Evolutionary conservation across 1,284 basidiomycete genomes (phyloP).

Genomic region (Moniliophthora roreri): DNA sequence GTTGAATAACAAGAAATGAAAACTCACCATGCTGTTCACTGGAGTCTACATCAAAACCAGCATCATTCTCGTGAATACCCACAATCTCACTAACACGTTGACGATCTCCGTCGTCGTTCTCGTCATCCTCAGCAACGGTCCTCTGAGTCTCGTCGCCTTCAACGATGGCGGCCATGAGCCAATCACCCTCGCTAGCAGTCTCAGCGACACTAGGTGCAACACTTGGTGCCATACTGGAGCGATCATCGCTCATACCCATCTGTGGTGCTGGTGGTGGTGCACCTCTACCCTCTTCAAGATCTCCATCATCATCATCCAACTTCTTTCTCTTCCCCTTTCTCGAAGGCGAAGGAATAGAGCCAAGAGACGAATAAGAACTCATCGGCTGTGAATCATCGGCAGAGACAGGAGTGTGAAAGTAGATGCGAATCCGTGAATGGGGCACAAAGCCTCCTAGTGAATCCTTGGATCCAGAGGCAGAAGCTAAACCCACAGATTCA

Average conservation of each 20-base stretch:
- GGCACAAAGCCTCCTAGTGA: constrained; percentile 41
- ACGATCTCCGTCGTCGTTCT: constrained; percentile 39
- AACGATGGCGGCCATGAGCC: constrained; percentile 81
- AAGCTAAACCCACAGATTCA: constrained; percentile 17
- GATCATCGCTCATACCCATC: no score
- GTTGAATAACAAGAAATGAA: constrained; percentile 31
- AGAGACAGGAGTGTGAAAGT: constrained; percentile 83
- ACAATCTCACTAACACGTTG: constrained; percentile 46
- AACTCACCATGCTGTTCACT: constrained; percentile 44
- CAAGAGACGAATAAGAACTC: neutral
- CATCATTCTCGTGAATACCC: constrained; percentile 35
- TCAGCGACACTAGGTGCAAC: constrained; percentile 68
- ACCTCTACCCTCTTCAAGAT: constrained; percentile 67
- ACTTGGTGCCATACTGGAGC: no score
- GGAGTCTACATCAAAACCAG: constrained; percentile 27
- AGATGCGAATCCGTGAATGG: constrained; percentile 79
- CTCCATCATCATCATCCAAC: constrained; percentile 72
- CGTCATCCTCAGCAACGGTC: constrained; percentile 38
- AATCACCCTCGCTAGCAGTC: constrained; percentile 73
- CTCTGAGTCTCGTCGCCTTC: constrained; percentile 54
- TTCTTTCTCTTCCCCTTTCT: constrained; percentile 83
- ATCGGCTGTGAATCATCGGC: constrained; percentile 70
- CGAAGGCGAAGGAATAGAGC: constrained; percentile 57
- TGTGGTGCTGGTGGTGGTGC: constrained; percentile 67
- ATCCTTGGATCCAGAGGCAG: constrained; percentile 29